Conservation (phyloP, 177 flowering plant species). For the Telopea speciosissima region DNA sequence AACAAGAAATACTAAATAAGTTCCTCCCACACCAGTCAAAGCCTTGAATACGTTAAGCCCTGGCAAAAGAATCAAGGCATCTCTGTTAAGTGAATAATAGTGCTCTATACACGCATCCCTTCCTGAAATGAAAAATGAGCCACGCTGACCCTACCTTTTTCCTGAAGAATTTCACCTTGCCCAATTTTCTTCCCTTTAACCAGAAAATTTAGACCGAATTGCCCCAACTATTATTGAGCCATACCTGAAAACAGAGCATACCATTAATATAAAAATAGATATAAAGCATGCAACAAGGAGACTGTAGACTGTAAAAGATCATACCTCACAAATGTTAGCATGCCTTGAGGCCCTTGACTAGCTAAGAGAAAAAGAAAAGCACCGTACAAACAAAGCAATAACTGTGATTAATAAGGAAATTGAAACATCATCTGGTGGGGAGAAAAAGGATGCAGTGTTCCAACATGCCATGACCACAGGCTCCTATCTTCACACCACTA, state of each 20-base stretch:
- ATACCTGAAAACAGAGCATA: conserved; percentile 35
- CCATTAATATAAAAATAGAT: not conserved
- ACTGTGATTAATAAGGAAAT: too few species aligned
- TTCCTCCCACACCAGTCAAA: not conserved
- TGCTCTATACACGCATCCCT: conserved; percentile 77
- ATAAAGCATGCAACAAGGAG: not conserved
- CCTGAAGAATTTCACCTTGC: conserved; percentile 25
- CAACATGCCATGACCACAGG: too few species aligned
- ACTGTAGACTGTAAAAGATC: not conserved
- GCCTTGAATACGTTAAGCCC: not conserved
- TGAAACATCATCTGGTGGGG: too few species aligned
- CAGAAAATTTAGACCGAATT: conserved; percentile 39
- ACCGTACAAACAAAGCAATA: too few species aligned
- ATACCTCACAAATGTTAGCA: too few species aligned
- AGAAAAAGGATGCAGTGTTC: too few species aligned
- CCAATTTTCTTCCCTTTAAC: conserved; percentile 25
- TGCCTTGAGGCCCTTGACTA: too few species aligned
- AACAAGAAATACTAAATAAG: not conserved
- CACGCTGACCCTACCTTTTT: conserved; percentile 40
- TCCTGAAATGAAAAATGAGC: conserved; percentile 85
- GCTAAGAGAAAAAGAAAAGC: too few species aligned
- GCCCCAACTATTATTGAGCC: conserved; percentile 66
- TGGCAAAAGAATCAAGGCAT: not conserved
- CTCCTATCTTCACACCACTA: too few species aligned
- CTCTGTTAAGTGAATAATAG: too few species aligned